These are phyloP conservation scores for Globisporangium emineosum DNA, from an alignment of 352 stramenopile species.

Conservation along the genomic window DNA sequence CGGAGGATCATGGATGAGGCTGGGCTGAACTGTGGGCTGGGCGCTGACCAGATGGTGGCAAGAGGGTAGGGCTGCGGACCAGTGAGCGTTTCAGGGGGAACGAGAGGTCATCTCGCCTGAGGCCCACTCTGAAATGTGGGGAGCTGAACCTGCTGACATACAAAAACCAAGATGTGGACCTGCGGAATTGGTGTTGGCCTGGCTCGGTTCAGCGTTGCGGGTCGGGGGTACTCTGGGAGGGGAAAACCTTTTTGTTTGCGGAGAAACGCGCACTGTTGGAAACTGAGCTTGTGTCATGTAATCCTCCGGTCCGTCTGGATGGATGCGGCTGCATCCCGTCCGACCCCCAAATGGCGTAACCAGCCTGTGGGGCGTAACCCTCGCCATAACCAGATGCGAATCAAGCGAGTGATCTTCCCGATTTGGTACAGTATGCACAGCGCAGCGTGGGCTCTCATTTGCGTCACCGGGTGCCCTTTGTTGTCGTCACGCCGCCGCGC, in stretches of 20 bases:
- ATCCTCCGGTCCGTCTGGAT: not conserved
- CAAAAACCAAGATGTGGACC: slow-evolving; percentile 8
- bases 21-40: not conserved
- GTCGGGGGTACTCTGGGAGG: not conserved
- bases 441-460: not conserved
- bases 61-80: not conserved
- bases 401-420: not conserved
- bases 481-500: not conserved
- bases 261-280: slow-evolving; percentile 10
- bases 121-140: not conserved
- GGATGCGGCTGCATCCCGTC: not conserved
- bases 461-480: not conserved
- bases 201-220: not conserved
- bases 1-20: not conserved
- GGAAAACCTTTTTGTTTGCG: slow-evolving; percentile 10
- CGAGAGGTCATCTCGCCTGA: not conserved
- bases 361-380: not conserved
- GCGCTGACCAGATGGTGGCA: not conserved
- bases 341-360: not conserved
- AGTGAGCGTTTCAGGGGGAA: not conserved
- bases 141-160: not conserved
- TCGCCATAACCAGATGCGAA: not conserved
- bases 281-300: slow-evolving; percentile 10
- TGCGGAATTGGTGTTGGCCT: slow-evolving; percentile 3
- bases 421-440: not conserved